These are phyloP conservation scores for Candida labiduridarum DNA, from an alignment of 1,139 yeast genomes.

Conservation along the genomic window DNA sequence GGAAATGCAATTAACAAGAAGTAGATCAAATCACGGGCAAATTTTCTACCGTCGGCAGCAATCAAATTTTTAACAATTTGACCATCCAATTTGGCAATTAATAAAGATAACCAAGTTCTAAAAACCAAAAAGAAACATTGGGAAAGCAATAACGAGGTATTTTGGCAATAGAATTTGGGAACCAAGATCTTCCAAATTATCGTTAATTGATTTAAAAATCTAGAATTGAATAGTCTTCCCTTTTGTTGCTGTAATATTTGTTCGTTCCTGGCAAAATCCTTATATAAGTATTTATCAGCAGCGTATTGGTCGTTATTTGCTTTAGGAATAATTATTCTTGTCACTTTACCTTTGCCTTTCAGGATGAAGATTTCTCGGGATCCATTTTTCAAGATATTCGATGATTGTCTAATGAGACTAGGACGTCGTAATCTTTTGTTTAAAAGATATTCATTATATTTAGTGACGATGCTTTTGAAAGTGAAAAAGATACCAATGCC, in stretches of 20 bases:
- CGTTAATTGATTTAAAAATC: conserved; percentile 69
- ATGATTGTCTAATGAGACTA: conserved; percentile 43
- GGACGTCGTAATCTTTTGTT: conserved; percentile 37
- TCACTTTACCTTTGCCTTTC: conserved; percentile 42
- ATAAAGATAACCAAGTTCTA: conserved; percentile 84
- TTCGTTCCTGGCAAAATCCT: conserved; percentile 49
- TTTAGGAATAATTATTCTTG: conserved; percentile 58
- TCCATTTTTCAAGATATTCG: conserved; percentile 53
- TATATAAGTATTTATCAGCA: conserved; percentile 66
- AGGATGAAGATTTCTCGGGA: conserved; percentile 58
- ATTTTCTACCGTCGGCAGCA: conserved; percentile 77
- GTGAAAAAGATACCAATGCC: conserved; percentile 45
- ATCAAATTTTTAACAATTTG: conserved; percentile 89
- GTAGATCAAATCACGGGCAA: conserved; percentile 73
- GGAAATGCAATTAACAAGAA: conserved; percentile 94
- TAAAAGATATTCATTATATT: conserved; percentile 33
- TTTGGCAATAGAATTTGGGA: conserved; percentile 71
- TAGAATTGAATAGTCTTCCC: conserved; percentile 53
- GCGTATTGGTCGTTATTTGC: conserved; percentile 65
- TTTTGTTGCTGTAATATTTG: conserved; percentile 30
- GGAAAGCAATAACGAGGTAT: conserved; percentile 63
- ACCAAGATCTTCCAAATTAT: conserved; percentile 83
- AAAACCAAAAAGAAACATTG: conserved; percentile 78
- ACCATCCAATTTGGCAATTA: conserved; percentile 90
- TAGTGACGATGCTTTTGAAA: conserved; percentile 32